A percentile compares a stretch with the other conserved stretches of the same genome.
These are phyloP conservation scores for Pholiota molesta DNA, from an alignment of 768 basidiomycete species.

Conservation along the genomic window DNA sequence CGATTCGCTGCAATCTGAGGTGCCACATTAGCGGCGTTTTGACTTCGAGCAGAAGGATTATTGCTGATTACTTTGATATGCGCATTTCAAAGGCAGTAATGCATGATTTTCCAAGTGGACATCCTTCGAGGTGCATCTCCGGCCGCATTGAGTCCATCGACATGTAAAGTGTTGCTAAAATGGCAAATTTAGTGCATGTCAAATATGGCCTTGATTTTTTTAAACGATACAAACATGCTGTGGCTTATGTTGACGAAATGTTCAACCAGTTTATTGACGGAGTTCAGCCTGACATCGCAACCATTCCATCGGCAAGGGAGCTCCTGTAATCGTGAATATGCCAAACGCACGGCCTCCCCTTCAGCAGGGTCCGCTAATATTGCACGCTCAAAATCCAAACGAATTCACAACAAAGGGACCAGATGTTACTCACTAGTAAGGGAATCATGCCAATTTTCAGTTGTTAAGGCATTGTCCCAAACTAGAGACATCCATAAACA, in stretches of 20 bases:
- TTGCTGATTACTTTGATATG: conserved; percentile 49
- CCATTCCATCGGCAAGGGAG: conserved; percentile 60
- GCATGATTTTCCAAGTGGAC: conserved; percentile 63
- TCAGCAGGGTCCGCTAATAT: conserved; percentile 43
- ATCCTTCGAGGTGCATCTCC: conserved; percentile 37
- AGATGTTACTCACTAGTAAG: conserved; percentile 23
- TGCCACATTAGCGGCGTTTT: conserved; percentile 10
- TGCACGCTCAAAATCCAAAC: conserved; percentile 14
- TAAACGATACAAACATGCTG: conserved; percentile 18
- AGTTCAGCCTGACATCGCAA: conserved; percentile 60
- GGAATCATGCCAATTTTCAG: conserved; percentile 18
- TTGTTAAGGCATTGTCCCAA: conserved; percentile 9
- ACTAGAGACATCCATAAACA: conserved; percentile 5
- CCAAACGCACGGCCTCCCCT: conserved; percentile 45
- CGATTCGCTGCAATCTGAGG: conserved; percentile 53
- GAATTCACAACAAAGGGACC: neutral
- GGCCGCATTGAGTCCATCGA: conserved; percentile 61
- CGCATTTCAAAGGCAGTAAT: conserved; percentile 42
- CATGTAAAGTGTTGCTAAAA: conserved; percentile 46
- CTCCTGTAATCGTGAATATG: conserved; percentile 50
- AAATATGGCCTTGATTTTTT: neutral
- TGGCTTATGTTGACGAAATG: conserved; percentile 46
- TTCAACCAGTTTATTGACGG: conserved; percentile 45
- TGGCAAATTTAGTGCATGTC: conserved; percentile 7
- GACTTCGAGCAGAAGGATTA: neutral